Evolutionary conservation across 805 yeast species (phyloP).

Genomic region (Candida jianshihensis): DNA sequence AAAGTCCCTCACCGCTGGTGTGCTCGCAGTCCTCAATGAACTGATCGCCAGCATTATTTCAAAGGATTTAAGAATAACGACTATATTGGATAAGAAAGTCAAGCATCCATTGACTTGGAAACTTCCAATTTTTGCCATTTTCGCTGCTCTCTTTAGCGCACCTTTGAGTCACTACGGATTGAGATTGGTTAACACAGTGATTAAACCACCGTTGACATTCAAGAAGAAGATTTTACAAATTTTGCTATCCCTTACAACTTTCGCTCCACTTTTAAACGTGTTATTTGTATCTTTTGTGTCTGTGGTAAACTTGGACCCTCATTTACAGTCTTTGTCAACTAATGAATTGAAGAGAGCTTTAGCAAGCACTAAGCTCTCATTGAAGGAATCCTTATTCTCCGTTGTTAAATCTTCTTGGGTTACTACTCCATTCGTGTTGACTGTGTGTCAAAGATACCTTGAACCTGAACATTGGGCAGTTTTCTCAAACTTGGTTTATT

Average conservation of each 20-base stretch:
- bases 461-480: slow-evolving; percentile 59
- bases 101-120: slow-evolving; percentile 26
- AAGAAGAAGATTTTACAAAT: slow-evolving; percentile 42
- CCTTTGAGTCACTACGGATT: slow-evolving; percentile 55
- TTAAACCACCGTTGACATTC: slow-evolving; percentile 34
- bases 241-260: slow-evolving; percentile 41
- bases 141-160: slow-evolving; percentile 46
- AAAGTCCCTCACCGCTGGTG: slow-evolving; percentile 49
- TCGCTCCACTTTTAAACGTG: slow-evolving; percentile 47
- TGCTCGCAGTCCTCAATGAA: slow-evolving; percentile 52
- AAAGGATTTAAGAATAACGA: slow-evolving; percentile 31
- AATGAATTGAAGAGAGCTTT: slow-evolving; percentile 12
- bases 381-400: slow-evolving; percentile 36
- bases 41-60: slow-evolving; percentile 45
- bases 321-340: slow-evolving; percentile 6
- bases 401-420: slow-evolving; percentile 47
- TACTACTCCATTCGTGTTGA: slow-evolving; percentile 45
- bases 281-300: slow-evolving; percentile 47
- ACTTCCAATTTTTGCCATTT: slow-evolving; percentile 47
- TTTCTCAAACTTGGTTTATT: slow-evolving; percentile 51
- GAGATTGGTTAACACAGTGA: slow-evolving; percentile 35
- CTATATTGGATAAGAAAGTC: slow-evolving; percentile 11
- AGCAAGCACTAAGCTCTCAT: slow-evolving; percentile 15
- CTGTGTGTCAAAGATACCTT: slow-evolving; percentile 50
- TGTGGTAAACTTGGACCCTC: slow-evolving; percentile 33